phyloP scores from a whole-genome alignment of 2,329 filamentous ascomycete species.

The Penicillium sp. region DNA sequence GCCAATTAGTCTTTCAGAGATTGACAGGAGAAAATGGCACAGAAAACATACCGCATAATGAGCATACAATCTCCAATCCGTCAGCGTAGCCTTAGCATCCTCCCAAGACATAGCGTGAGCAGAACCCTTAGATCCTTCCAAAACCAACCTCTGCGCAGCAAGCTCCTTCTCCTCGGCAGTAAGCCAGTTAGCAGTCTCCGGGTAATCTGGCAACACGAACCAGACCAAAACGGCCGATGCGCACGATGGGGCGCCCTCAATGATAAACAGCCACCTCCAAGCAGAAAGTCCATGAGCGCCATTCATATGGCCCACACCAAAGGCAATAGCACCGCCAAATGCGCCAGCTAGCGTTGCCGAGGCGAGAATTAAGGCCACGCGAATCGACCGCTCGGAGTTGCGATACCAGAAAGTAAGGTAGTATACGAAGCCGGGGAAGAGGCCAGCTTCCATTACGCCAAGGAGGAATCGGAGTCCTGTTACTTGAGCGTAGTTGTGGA shows the following conservation, averaged over 20 bases:
- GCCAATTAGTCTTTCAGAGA: constrained; percentile 14
- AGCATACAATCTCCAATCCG: constrained; percentile 52
- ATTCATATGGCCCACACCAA: constrained; percentile 45
- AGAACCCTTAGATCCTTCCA: constrained; percentile 42
- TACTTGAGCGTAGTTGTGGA: constrained; percentile 44
- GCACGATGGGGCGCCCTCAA: constrained; percentile 43
- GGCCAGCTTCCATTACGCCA: constrained; percentile 51
- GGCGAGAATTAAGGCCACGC: constrained; percentile 55
- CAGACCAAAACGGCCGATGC: constrained; percentile 42
- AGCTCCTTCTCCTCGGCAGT: constrained; percentile 44
- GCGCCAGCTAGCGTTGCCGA: constrained; percentile 56
- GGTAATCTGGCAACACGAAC: constrained; percentile 51
- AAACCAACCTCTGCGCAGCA: constrained; percentile 41
- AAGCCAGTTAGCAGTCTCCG: constrained; percentile 49
- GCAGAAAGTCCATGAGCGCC: constrained; percentile 31
- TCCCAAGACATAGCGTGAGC: constrained; percentile 47
- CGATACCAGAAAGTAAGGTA: constrained; percentile 57
- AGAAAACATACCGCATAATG: constrained; percentile 48
- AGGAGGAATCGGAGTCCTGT: constrained; percentile 49
- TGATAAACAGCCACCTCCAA: constrained; percentile 51
- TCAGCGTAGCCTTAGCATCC: constrained; percentile 49
- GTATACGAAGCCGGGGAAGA: constrained; percentile 51
- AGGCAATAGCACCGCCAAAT: constrained; percentile 57
- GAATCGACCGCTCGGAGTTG: constrained; percentile 55
- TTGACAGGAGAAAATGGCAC: neutral